Conservation (phyloP, 1,139 yeast genomes). For the Pichia sp. region DNA sequence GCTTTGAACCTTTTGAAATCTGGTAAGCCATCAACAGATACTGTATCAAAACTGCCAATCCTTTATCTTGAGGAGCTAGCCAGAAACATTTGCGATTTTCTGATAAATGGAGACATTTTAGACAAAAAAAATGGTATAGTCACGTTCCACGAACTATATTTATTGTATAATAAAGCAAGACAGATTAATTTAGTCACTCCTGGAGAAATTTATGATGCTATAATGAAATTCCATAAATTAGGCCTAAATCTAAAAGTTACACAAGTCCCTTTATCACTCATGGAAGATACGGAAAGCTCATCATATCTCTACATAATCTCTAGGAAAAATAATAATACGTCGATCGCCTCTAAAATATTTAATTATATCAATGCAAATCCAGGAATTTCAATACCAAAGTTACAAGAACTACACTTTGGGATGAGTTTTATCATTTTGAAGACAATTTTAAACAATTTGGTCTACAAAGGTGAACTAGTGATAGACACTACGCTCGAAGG, state of each 20-base stretch:
- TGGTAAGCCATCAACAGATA: conserved; percentile 8
- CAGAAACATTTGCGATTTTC: conserved; percentile 56
- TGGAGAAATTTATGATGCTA: conserved; percentile 49
- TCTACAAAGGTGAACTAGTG: conserved; percentile 25
- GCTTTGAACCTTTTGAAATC: conserved; percentile 23
- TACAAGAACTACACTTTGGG: conserved; percentile 27
- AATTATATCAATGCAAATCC: conserved; percentile 17
- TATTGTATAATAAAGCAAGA: conserved; percentile 54
- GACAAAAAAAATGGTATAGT: conserved; percentile 52
- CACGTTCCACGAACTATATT: conserved; percentile 57
- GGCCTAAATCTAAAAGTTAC: conserved; percentile 30
- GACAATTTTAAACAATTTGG: conserved; percentile 25
- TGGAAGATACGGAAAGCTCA: neutral
- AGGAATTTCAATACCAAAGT: conserved; percentile 29
- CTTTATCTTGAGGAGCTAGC: conserved; percentile 47
- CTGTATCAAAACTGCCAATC: conserved; percentile 24
- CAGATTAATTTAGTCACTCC: conserved; percentile 62
- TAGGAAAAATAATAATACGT: conserved; percentile 21
- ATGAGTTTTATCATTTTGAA: conserved; percentile 30
- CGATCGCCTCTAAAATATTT: conserved; percentile 24
- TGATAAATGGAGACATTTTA: conserved; percentile 40
- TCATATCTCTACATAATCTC: conserved; percentile 24
- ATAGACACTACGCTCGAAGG: conserved; percentile 30
- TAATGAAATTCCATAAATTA: conserved; percentile 43
- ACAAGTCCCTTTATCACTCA: conserved; percentile 27